Evolutionary conservation across 2,329 filamentous ascomycete genomes (phyloP), one percentile per base, ranked within the genome.

Genomic region (Exophiala xenobiotica): DNA sequence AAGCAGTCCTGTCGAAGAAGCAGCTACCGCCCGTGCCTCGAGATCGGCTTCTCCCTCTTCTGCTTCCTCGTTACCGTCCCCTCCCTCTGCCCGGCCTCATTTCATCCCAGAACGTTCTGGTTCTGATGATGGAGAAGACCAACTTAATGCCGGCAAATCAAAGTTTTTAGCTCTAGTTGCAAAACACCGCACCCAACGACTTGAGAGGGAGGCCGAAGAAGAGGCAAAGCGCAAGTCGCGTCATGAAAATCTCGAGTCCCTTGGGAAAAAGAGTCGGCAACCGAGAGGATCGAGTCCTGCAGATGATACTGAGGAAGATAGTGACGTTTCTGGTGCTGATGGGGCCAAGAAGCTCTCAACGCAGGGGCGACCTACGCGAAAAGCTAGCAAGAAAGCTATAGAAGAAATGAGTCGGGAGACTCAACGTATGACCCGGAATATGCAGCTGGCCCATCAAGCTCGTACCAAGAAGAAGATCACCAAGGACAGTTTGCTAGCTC

Each of bases 401-500:
- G 89, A 96, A 66, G 92, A 97, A 61, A 96, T 99, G 86, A 87
- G 87, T 62, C 82, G 90, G 51, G 93, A 99, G 70, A 96, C 92
- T 1, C 93, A 99, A 72, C 83, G 93, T 23, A 82, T 99, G 73
- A 86, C 82, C 60, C 81, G 93, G 59, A 95, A 87, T 65, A 88
- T 96, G 81, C 92, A 97, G 68, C 79, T 99, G 42, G 83, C 88
- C 1, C 91, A 97, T 68, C 85, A 96, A 66, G 87, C 89, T 19
- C 89, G 86, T 71, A 95, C 90, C 1, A 91, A 87, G 70, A 97
- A 93, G 76, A 95, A 90, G 72, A 87, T 96, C 58, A 84, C 86
- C 5, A 93, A 91, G 61, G 82, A 84, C 29, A 87, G 87, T 53
- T 76, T 99, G 1, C 87, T 97, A 64, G 85, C 89, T 46, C 81